Evolutionary conservation across 2,329 filamentous ascomycete species (phyloP), one percentile per base, ranked within the genome.

Genomic region (Tolypocladium guangdongense): DNA sequence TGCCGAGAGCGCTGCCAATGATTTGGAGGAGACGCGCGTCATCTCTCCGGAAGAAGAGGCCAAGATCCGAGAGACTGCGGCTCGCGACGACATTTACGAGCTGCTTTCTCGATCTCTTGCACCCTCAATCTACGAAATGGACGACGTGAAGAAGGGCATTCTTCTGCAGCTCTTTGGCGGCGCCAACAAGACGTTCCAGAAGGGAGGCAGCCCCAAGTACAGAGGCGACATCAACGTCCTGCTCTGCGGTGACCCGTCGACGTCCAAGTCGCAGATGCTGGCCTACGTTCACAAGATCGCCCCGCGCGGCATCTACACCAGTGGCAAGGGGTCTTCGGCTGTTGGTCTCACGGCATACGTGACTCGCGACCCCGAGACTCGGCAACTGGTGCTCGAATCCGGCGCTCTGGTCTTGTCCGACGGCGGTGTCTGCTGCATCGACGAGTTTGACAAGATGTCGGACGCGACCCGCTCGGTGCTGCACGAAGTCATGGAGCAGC

Each of bases 121-220:
- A 2, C 93, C 93, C 16, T 96, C 91, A 55, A 87, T 99, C 64
- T 96, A 95, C 73, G 93, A 99, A 71, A 88, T 95, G 84, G 93
- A 99, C 61, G 93, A 99, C 64, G 90, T 97, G 49, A 99, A 99
- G 78, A 99, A 99, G 73, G 93, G 93, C 12, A 96, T 99, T 57
- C 77, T 99, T 12, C 83, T 99, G 4, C 93, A 99, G 65, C 82
- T 99, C 41, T 99, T 99, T 66, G 92, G 93, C 38, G 93, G 93
- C 54, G 96, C 93, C 36, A 99, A 99, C 76, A 99, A 99, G 74
- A 89, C 88, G 1, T 99, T 99, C 69, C 83, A 95, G 55, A 97
- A 96, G 71, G 93, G 93, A 53, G 93, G 91, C 54, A 96, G 88
- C 64, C 93, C 93, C 7, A 91, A 87, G 63, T 99, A 99, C 69